Base-by-base conservation (phyloP, 73 alveolate genomes). In the Blepharisma stoltei region DNA sequence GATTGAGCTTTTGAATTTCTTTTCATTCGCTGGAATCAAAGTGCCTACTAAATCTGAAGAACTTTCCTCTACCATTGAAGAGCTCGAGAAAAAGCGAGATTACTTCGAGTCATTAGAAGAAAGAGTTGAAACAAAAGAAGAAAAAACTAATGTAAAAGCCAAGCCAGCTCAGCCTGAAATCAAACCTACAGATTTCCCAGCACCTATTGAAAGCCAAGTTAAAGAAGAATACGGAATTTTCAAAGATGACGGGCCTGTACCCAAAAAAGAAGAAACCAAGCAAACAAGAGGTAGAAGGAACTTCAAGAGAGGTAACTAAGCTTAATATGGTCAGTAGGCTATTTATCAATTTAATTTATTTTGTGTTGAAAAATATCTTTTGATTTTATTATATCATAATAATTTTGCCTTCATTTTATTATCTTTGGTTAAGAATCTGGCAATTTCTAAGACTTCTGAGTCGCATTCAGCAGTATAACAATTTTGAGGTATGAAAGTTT, bases 181-280 rank as follows among this genome's bases (percentile, higher is more conserved):
- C 0, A 60, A 60, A 8, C 73, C 73, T 5, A 38, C 23, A 1
- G 46, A 60, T 60, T 60, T 60, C 73, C 73, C 73, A 1, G 73
- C 73, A 60, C 73, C 73, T 14, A 38, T 9, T 20, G 73, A 14
- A 25, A 25, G 37, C 11, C 18, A 60, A 60, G 45, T 11, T 14
- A 25, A 18, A 25, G 73, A 60, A 60, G 23, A 25, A n/a, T 60
- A 18, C 45, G 73, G 73, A 25, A 60, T 60, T 1, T 60, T 60
- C 23, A 38, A 18, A 18, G 73, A 60, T 60, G 18, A 60, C 14
- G 73, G 73, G 45, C 73, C 73, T 60, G 45, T 14, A 60, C 73
- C 73, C 23, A 11, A 60, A 25, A 25, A 60, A 25, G 73, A 60
- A 38, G 45, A 20, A 9, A 25, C 45, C 38, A 60, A 38, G 47